A percentile compares a stretch with the other conserved stretches of the same genome.
phyloP scores from a whole-genome alignment of 495 filamentous ascomycete species.

The Echria macrotheca region DNA sequence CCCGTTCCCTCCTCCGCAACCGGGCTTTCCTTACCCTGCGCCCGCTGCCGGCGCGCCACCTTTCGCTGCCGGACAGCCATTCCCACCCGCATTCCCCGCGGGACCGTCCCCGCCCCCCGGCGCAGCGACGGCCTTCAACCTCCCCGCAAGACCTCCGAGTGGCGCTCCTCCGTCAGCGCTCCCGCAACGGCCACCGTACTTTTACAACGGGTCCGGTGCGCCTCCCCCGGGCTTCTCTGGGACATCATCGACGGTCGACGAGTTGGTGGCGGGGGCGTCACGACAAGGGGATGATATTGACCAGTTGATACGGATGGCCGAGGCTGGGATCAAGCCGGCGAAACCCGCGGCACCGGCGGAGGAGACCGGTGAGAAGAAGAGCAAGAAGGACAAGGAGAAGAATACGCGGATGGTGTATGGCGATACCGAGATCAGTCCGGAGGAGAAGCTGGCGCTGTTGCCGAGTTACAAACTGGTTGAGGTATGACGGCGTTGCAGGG shows the following conservation, averaged over 20 bases:
- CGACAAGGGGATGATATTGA: constrained; percentile 50
- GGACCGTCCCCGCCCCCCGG: constrained; percentile 19
- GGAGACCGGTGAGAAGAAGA: constrained; percentile 55
- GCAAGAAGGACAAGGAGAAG: constrained; percentile 67
- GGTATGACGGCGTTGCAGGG: not conserved
- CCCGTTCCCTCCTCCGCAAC: constrained; percentile 40
- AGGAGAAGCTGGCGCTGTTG: constrained; percentile 79
- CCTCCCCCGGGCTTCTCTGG: constrained; percentile 19
- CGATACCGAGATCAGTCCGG: constrained; percentile 71
- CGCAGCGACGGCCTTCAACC: constrained; percentile 24
- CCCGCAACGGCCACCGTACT: constrained; percentile 15
- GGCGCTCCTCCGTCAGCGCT: constrained; percentile 10
- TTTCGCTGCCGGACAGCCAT: constrained; percentile 31
- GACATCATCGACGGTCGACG: constrained; percentile 51
- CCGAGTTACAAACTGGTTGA: constrained; percentile 60
- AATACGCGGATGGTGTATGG: constrained; percentile 67
- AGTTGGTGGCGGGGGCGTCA: constrained; percentile 52
- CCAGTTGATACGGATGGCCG: constrained; percentile 53
- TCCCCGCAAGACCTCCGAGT: constrained; percentile 39
- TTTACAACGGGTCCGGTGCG: constrained; percentile 16
- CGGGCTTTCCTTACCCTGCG: constrained; percentile 29
- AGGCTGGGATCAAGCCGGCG: constrained; percentile 49
- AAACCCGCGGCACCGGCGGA: constrained; percentile 35
- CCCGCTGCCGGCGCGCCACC: constrained; percentile 20
- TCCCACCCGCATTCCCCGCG: constrained; percentile 33